phyloP scores from a whole-genome alignment of 495 filamentous ascomycete species.

The Trichoderma gamsii region DNA sequence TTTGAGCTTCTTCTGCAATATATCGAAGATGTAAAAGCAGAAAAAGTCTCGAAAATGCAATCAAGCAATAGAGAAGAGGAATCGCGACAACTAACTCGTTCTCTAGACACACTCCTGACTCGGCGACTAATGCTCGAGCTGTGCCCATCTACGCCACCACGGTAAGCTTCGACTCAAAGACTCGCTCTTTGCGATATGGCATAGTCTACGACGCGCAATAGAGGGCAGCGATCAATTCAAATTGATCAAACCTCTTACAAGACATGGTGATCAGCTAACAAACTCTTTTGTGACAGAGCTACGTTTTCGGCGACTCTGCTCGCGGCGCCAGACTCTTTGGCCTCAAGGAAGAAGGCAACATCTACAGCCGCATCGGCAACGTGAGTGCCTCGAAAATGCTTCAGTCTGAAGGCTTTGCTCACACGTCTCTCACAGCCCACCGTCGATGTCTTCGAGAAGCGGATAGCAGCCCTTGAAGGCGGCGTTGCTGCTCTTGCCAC shows the following conservation, averaged over 20 bases:
- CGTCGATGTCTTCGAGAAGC: constrained; percentile 96
- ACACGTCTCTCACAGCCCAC: constrained; percentile 59
- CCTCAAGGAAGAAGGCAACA: constrained; percentile 97
- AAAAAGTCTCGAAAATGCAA: neutral
- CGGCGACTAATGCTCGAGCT: constrained; percentile 81
- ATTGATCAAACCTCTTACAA: too few species aligned
- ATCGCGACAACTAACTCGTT: neutral
- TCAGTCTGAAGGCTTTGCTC: constrained; percentile 2
- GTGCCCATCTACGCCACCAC: constrained; percentile 96
- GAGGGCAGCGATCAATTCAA: neutral
- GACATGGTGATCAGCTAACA: neutral
- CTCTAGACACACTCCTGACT: constrained; percentile 71
- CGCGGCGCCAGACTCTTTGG: constrained; percentile 94
- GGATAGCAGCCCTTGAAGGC: constrained; percentile 91
- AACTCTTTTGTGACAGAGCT: constrained; percentile 53
- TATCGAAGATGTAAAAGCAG: neutral
- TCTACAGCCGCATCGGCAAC: constrained; percentile 98
- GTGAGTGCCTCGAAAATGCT: constrained; percentile 28
- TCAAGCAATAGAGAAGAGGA: neutral
- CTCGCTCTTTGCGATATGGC: neutral
- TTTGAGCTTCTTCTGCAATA: neutral
- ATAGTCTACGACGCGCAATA: too few species aligned
- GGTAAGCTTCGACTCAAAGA: constrained; percentile 39
- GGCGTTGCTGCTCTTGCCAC: constrained; percentile 87
- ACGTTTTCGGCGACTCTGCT: constrained; percentile 90